Percentiles rank a stretch among this genome's conserved stretches.
Evolutionary conservation across 768 basidiomycete species (phyloP).

Genomic region (Phlebiopsis flavidoalba): DNA sequence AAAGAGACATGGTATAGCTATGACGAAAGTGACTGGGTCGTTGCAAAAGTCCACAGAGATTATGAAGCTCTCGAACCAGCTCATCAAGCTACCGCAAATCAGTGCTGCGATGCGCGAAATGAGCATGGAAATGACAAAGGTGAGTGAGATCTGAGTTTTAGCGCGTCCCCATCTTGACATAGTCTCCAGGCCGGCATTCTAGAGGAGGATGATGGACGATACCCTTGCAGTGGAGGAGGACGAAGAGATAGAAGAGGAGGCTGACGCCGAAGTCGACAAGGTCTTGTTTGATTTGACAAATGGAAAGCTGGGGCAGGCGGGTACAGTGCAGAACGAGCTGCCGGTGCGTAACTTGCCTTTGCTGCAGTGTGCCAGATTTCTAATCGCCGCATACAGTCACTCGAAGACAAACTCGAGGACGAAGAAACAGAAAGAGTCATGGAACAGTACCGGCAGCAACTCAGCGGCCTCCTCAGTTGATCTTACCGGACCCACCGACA

Average conservation of each 20-base stretch:
- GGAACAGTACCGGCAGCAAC: conserved; percentile 86
- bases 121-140: conserved; percentile 99
- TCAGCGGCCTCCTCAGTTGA: conserved; percentile 77
- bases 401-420: conserved; percentile 63
- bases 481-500: conserved; percentile 20
- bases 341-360: conserved; percentile 51
- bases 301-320: conserved; percentile 89
- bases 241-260: conserved; percentile 93
- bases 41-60: conserved; percentile 98
- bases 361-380: neutral
- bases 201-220: conserved; percentile 97
- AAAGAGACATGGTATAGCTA: conserved; percentile 46
- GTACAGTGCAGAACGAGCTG: conserved; percentile 61
- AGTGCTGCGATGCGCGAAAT: conserved; percentile 93
- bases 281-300: conserved; percentile 93
- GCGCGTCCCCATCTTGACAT: conserved; percentile 5
- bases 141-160: conserved; percentile 22
- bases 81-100: conserved; percentile 90
- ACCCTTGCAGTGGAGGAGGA: conserved; percentile 89
- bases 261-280: conserved; percentile 95
- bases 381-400: conserved; percentile 32
- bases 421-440: conserved; percentile 84
- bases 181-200: conserved; percentile 81
- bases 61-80: conserved; percentile 94
- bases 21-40: conserved; percentile 96